These are phyloP conservation scores for Fraxinus greggii DNA, from an alignment of 305 asterid species.

Conservation along the genomic window DNA sequence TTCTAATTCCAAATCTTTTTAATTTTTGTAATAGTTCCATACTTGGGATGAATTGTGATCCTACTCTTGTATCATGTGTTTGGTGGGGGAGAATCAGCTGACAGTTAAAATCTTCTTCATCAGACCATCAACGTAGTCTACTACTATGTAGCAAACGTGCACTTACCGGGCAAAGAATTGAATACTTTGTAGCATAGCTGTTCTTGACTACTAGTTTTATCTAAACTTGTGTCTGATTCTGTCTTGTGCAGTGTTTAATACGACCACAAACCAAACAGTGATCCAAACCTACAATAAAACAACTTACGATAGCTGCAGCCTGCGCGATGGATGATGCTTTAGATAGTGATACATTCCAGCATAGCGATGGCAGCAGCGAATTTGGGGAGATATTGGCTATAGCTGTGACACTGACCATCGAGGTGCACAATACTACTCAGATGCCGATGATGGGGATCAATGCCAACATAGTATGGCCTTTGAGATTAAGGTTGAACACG, in stretches of 20 bases:
- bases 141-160: too few species aligned
- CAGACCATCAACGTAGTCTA: too few species aligned
- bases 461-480: constrained; percentile 73
- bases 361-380: constrained; percentile 40
- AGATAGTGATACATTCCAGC: constrained; percentile 60
- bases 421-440: constrained; percentile 66
- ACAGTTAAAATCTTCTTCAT: too few species aligned
- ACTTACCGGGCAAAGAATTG: neutral
- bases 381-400: constrained; percentile 40
- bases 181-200: neutral
- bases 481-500: constrained; percentile 57
- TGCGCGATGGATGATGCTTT: constrained; percentile 41
- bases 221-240: neutral
- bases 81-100: too few species aligned
- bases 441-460: constrained; percentile 62
- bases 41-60: too few species aligned
- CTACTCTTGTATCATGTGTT: too few species aligned
- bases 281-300: constrained; percentile 76
- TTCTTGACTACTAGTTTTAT: neutral
- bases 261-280: constrained; percentile 75
- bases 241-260: constrained; percentile 60
- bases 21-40: too few species aligned
- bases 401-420: constrained; percentile 47
- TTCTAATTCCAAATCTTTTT: too few species aligned
- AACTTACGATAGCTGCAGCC: constrained; percentile 56